A percentile compares a stretch with the other conserved stretches of the same genome.
These are phyloP conservation scores for Suillus decipiens DNA, from an alignment of 768 basidiomycete species.

Conservation along the genomic window DNA sequence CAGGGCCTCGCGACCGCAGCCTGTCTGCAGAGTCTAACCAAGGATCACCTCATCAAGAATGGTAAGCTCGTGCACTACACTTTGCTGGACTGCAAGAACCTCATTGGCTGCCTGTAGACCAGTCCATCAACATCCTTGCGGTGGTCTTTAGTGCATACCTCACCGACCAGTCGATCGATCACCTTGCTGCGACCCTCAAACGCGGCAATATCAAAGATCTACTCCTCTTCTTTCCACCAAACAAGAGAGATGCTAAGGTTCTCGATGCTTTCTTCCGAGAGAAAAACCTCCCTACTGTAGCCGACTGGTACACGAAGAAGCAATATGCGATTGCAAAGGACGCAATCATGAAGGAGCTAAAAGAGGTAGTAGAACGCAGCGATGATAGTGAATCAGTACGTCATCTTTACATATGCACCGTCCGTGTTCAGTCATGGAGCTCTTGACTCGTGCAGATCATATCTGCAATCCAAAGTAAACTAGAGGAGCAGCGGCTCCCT, in stretches of 20 bases:
- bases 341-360: conserved; percentile 65
- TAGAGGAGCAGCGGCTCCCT: conserved; percentile 80
- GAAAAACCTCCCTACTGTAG: conserved; percentile 73
- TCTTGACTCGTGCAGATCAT: conserved; percentile 63
- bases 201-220: conserved; percentile 86
- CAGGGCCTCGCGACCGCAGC: conserved; percentile 79
- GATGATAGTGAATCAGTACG: conserved; percentile 70
- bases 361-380: conserved; percentile 67
- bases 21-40: conserved; percentile 80
- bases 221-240: conserved; percentile 82
- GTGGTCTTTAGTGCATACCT: conserved; percentile 83
- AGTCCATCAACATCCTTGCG: conserved; percentile 75
- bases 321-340: conserved; percentile 85
- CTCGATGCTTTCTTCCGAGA: conserved; percentile 89
- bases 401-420: conserved; percentile 11
- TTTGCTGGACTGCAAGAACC: not conserved
- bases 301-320: conserved; percentile 94
- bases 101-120: conserved; percentile 47
- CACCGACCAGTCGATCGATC: conserved; percentile 83
- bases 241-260: conserved; percentile 70
- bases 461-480: conserved; percentile 64
- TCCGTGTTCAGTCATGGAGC: conserved; percentile 8
- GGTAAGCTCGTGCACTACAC: conserved; percentile 44
- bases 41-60: conserved; percentile 96
- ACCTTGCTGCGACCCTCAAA: conserved; percentile 79